Evolutionary conservation across 257 asterid genomes (phyloP).

Genomic region (Nyctanthes arbortristis): DNA sequence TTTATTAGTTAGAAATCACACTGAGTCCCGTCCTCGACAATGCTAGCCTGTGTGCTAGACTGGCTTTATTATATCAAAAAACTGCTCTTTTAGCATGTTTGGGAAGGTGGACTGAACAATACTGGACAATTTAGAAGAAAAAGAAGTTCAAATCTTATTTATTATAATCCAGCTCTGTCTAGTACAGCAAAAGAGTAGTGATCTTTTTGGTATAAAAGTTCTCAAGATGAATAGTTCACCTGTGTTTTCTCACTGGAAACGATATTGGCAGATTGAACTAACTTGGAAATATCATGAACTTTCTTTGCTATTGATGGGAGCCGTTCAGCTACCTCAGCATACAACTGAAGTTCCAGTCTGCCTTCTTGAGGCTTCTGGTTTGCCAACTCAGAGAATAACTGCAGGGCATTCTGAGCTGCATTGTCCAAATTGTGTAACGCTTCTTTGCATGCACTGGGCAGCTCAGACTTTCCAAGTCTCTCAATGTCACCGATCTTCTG

Average conservation of each 20-base stretch:
- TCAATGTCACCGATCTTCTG: conserved; percentile 18
- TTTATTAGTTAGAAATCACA: no score
- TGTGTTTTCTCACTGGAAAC: conserved; percentile 9
- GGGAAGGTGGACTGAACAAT: not conserved
- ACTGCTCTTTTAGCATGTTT: not conserved
- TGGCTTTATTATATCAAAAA: no score
- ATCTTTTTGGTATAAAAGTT: no score
- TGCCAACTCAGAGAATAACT: conserved; percentile 41
- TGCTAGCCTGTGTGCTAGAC: not conserved
- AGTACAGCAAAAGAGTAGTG: no score
- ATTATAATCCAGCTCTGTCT: not conserved
- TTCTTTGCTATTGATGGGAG: conserved; percentile 45
- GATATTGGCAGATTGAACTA: conserved; percentile 35
- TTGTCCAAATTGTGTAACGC: conserved; percentile 50
- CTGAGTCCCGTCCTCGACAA: no score
- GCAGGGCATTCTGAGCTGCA: conserved; percentile 55
- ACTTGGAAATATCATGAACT: conserved; percentile 37
- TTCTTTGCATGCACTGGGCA: conserved; percentile 38
- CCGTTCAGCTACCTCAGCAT: conserved; percentile 33
- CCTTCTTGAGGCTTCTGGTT: conserved; percentile 26
- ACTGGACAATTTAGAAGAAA: not conserved
- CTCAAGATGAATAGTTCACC: conserved; percentile 23
- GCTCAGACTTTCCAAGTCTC: conserved; percentile 26
- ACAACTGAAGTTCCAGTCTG: conserved; percentile 28
- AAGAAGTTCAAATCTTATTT: not conserved